Evolutionary conservation across 2,329 filamentous ascomycete species (phyloP), one percentile per base, ranked within the genome.

Genomic region (Tympanopsis confertula): DNA sequence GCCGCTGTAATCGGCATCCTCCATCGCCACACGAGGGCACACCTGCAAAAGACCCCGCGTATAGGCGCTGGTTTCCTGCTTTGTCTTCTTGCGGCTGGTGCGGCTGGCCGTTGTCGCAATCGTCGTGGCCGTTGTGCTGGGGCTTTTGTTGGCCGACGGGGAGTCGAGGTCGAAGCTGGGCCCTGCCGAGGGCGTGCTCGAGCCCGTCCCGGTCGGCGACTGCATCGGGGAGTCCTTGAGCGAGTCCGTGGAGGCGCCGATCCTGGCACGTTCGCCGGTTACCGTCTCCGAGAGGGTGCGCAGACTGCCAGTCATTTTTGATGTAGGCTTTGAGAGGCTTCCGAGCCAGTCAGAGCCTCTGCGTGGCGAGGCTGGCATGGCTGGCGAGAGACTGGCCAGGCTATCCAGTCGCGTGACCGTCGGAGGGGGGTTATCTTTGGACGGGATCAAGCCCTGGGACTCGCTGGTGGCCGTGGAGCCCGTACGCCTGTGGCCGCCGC

Each of bases 11-110:
- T 98, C 89, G 39, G 86, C 89, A 43, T 77, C 78, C 43, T 78
- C 65, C 59, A 94, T 91, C 42, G 89, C 87, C 53, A 94, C 86
- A 39, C 78, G 69, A 0, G 91, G 91, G 0, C 74, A 64, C 42
- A 89, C 82, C 58, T 88, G 87, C 48, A 84, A 73, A 29, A 96
- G 63, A 0, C 91, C 91, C 20, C 85, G 81, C 14, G 80, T 85
- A 58, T 96, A 98, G 1, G 91, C 91, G 51, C 88, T 95, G 0
- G 91, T 98, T 41, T 86, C 81, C 55, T 96, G 93, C 65, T 98
- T 98, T 37, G 78, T 76, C 71, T 80, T 71, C 50, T 69, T 57
- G 48, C 63, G 39, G 46, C 59, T 64, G 49, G 62, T 58, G 52
- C 66, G 61, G 53, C 62, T 69, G 19, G 63, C 56, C 3, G 66